Percentiles rank a stretch among this genome's conserved stretches.
phyloP scores from a whole-genome alignment of 1,284 basidiomycete species.

The Austroboletus novae-zelandiae region DNA sequence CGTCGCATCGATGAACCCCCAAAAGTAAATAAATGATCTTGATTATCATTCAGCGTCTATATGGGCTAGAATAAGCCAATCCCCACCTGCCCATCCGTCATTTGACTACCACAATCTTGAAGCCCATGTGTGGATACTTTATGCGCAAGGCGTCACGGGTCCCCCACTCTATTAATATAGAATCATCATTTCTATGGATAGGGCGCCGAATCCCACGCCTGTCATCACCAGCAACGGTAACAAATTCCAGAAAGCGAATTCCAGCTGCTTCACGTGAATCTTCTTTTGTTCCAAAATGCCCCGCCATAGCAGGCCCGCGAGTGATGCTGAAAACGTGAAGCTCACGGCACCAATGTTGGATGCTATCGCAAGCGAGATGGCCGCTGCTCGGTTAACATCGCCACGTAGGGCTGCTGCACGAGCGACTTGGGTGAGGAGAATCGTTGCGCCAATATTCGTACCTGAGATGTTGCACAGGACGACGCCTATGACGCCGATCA shows the following conservation, averaged over 20 bases:
- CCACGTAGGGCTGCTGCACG: conserved; percentile 26
- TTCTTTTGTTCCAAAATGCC: conserved; percentile 78
- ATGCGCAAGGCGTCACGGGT: too few relatives aligned
- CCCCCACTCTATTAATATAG: conserved; percentile 34
- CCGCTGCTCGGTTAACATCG: conserved; percentile 35
- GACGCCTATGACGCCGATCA: conserved; percentile 61
- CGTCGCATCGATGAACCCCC: too few relatives aligned
- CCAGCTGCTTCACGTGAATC: conserved; percentile 59
- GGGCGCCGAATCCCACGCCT: conserved; percentile 50
- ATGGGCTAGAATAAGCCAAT: too few relatives aligned
- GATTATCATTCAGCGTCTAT: too few relatives aligned
- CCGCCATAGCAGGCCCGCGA: conserved; percentile 90
- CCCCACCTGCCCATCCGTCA: too few relatives aligned
- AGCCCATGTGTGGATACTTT: too few relatives aligned
- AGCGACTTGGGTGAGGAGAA: conserved; percentile 71
- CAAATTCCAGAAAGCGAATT: conserved; percentile 77
- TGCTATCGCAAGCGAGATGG: conserved; percentile 72
- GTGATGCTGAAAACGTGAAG: conserved; percentile 86
- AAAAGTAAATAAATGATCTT: too few relatives aligned
- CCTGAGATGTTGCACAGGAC: conserved; percentile 87
- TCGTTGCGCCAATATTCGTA: conserved; percentile 96
- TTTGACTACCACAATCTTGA: too few relatives aligned
- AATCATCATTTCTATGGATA: conserved; percentile 65
- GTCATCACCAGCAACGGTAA: conserved; percentile 57
- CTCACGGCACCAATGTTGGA: conserved; percentile 93